A percentile compares a stretch with the other conserved stretches of the same genome.
phyloP scores from a whole-genome alignment of 257 asterid species.

The Asclepias syriaca region DNA sequence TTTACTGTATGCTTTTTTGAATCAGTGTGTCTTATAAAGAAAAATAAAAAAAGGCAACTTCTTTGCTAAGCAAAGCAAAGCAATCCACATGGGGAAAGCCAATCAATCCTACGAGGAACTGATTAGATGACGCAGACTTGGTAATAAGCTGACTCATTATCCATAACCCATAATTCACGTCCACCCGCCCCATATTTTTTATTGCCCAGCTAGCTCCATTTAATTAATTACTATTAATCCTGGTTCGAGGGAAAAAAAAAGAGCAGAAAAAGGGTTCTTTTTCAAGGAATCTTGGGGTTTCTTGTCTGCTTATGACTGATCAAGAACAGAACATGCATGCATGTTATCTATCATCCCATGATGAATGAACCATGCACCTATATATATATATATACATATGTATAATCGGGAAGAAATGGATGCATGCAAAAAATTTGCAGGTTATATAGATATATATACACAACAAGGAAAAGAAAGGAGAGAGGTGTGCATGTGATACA shows the following conservation, averaged over 20 bases:
- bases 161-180: background rate
- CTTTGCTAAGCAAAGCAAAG: conserved; percentile 52
- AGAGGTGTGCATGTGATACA: background rate
- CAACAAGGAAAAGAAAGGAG: background rate
- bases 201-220: background rate
- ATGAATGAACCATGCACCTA: too few relatives aligned
- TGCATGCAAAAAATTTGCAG: background rate
- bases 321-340: too few relatives aligned
- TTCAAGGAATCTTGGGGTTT: conserved; percentile 26
- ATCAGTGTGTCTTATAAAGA: too few relatives aligned
- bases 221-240: too few relatives aligned
- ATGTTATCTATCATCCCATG: too few relatives aligned
- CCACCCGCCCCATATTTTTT: background rate
- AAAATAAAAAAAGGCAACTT: conserved; percentile 25
- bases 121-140: background rate
- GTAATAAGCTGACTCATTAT: background rate
- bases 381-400: too few relatives aligned
- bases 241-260: background rate
- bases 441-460: background rate
- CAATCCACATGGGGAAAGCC: conserved; percentile 35
- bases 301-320: conserved; percentile 16
- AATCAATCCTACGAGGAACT: too few relatives aligned
- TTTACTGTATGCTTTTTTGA: too few relatives aligned
- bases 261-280: conserved; percentile 9
- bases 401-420: too few relatives aligned